phyloP scores from a whole-genome alignment of 2,329 filamentous ascomycete species.

The Xylariaceae sp. region DNA sequence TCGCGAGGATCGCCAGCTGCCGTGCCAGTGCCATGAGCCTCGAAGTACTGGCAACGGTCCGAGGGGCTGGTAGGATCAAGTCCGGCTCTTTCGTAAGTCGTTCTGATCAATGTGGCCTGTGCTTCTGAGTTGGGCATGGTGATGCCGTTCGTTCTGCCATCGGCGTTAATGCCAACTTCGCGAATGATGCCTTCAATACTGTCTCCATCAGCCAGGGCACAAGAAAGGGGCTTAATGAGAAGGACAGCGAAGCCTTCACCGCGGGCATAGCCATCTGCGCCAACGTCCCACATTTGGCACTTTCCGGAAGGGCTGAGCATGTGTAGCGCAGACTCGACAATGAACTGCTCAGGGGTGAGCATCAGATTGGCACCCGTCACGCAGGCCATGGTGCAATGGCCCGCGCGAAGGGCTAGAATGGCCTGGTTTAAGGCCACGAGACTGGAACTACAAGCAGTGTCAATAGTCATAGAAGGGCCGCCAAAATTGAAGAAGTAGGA shows the following conservation, averaged over 20 bases:
- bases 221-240: conserved; percentile 46
- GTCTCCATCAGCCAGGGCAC: conserved; percentile 47
- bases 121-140: conserved; percentile 47
- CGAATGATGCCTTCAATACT: conserved; percentile 43
- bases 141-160: conserved; percentile 49
- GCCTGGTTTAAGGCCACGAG: conserved; percentile 37
- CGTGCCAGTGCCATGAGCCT: conserved; percentile 42
- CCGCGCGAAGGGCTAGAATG: conserved; percentile 37
- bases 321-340: conserved; percentile 39
- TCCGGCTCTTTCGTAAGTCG: conserved; percentile 41
- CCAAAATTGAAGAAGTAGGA: conserved; percentile 39
- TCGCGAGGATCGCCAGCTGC: conserved; percentile 39
- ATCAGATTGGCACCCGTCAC: conserved; percentile 42
- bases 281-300: conserved; percentile 45
- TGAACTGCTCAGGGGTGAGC: conserved; percentile 40
- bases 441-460: conserved; percentile 39
- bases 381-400: conserved; percentile 38
- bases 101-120: conserved; percentile 41
- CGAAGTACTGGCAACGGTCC: conserved; percentile 43
- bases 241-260: conserved; percentile 50
- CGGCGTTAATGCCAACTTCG: conserved; percentile 44
- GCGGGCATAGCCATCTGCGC: conserved; percentile 52
- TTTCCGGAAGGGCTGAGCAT: conserved; percentile 42
- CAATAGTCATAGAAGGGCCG: conserved; percentile 37
- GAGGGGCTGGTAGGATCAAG: conserved; percentile 32